Percentiles rank a stretch among this genome's conserved stretches.
phyloP scores from a whole-genome alignment of 805 yeast species.

The Cyberlindnera subsufficiens region DNA sequence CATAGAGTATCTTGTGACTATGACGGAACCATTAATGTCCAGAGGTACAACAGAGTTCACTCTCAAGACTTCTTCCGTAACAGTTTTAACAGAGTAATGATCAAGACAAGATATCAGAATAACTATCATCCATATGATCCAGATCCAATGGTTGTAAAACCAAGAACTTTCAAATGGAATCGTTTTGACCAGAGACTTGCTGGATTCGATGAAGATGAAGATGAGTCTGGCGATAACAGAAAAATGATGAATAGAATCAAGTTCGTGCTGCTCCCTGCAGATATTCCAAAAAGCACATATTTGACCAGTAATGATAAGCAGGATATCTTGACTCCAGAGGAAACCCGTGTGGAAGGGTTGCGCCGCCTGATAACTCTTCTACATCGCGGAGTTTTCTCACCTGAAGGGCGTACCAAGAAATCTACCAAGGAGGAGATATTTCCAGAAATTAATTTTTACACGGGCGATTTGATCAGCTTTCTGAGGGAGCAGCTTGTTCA shows the following conservation, averaged over 20 bases:
- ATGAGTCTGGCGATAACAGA: slow-evolving; percentile 43
- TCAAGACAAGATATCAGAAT: slow-evolving; percentile 76
- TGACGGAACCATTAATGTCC: slow-evolving; percentile 71
- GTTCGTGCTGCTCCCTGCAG: slow-evolving; percentile 79
- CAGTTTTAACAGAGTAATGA: slow-evolving; percentile 43
- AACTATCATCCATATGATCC: slow-evolving; percentile 53
- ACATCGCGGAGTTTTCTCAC: slow-evolving; percentile 47
- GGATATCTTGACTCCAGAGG: slow-evolving; percentile 74
- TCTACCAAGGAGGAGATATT: slow-evolving; percentile 39
- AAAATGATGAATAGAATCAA: slow-evolving; percentile 58
- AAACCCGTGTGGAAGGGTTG: slow-evolving; percentile 87
- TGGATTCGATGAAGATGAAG: slow-evolving; percentile 82
- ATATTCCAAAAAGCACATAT: slow-evolving; percentile 47
- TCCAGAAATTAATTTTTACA: slow-evolving; percentile 81
- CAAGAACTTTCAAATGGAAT: slow-evolving; percentile 76
- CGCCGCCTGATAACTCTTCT: slow-evolving; percentile 59
- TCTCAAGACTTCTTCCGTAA: slow-evolving; percentile 25
- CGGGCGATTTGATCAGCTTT: slow-evolving; percentile 73
- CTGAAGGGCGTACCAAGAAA: slow-evolving; percentile 33
- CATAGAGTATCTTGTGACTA: slow-evolving; percentile 76
- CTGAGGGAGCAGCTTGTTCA: slow-evolving; percentile 37
- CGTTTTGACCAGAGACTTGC: slow-evolving; percentile 87
- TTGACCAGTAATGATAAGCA: slow-evolving; percentile 36
- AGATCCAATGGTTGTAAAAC: slow-evolving; percentile 47
- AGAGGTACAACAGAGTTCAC: slow-evolving; percentile 50